Evolutionary conservation across 2,329 filamentous ascomycete species (phyloP).

Genomic region (Coleophoma crateriformis): DNA sequence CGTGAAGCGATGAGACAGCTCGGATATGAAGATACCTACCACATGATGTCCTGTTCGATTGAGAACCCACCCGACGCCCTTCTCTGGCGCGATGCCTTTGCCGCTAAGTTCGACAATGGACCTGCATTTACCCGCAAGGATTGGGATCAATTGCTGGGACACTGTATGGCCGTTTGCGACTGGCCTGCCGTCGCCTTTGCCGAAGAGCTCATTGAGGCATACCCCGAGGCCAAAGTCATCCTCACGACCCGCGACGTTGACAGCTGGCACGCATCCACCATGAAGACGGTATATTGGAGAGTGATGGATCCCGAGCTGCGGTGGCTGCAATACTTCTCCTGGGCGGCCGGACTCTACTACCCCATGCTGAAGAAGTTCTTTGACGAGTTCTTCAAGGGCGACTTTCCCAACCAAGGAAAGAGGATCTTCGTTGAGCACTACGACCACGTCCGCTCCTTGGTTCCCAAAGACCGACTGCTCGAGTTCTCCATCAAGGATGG

Average conservation of each 20-base stretch:
- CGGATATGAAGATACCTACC: slow-evolving; percentile 65
- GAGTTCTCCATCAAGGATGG: slow-evolving; percentile 37
- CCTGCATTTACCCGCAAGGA: slow-evolving; percentile 57
- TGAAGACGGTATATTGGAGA: slow-evolving; percentile 65
- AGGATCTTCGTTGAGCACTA: slow-evolving; percentile 54
- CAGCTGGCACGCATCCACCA: slow-evolving; percentile 47
- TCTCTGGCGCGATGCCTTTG: slow-evolving; percentile 66
- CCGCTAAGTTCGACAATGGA: slow-evolving; percentile 56
- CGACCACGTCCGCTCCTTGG: slow-evolving; percentile 41
- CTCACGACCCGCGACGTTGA: slow-evolving; percentile 62
- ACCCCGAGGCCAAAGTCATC: slow-evolving; percentile 68
- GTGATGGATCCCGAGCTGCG: slow-evolving; percentile 57
- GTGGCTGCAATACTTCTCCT: slow-evolving; percentile 50
- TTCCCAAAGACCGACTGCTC: slow-evolving; percentile 34
- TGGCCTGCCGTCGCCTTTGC: slow-evolving; percentile 64
- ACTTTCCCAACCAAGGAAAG: slow-evolving; percentile 62
- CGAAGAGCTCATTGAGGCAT: slow-evolving; percentile 64
- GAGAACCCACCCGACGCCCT: slow-evolving; percentile 63
- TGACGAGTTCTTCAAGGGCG: slow-evolving; percentile 61
- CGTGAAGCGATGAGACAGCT: slow-evolving; percentile 60
- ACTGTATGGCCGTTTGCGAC: slow-evolving; percentile 64
- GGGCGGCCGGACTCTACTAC: slow-evolving; percentile 63
- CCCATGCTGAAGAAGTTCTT: slow-evolving; percentile 68
- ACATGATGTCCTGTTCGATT: slow-evolving; percentile 66
- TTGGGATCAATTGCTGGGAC: slow-evolving; percentile 63